Conservation (phyloP, 768 basidiomycete species). For the Pluteus cervinus region DNA sequence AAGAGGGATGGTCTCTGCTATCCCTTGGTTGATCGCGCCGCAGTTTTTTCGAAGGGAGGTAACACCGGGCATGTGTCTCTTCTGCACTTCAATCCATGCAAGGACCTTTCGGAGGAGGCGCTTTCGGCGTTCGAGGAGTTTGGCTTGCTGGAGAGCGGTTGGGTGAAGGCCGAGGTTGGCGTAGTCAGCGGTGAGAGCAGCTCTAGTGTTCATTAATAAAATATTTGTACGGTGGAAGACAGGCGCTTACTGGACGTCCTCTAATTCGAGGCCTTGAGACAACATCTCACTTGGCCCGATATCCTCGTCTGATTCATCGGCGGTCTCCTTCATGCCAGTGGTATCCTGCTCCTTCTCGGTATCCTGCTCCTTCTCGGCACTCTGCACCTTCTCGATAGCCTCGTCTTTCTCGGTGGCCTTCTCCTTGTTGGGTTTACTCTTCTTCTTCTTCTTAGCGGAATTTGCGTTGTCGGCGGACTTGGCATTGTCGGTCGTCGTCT, state of each 20-base stretch:
- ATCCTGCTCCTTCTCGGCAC: no score
- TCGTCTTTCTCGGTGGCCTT: no score
- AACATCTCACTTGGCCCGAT: constrained; percentile 19
- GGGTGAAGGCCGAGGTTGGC: constrained; percentile 13
- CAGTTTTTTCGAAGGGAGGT: not conserved
- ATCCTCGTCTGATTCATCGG: constrained; percentile 10
- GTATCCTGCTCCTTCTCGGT: no score
- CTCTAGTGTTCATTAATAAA: no score
- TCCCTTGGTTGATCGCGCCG: not conserved
- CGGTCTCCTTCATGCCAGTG: no score
- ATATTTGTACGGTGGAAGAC: not conserved
- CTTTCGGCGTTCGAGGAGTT: constrained; percentile 18
- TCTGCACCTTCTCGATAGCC: no score
- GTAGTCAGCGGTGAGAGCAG: constrained; percentile 9
- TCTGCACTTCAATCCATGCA: constrained; percentile 21
- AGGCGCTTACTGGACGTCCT: constrained; percentile 26
- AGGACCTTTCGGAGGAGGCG: constrained; percentile 16
- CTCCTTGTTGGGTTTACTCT: no score
- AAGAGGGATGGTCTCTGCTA: no score
- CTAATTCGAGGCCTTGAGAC: constrained; percentile 22
- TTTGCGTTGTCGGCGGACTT: no score
- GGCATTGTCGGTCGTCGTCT: no score
- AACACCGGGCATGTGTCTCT: constrained; percentile 20
- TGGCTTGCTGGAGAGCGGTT: constrained; percentile 21
- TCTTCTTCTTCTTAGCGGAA: no score